Percentiles rank a stretch among this genome's conserved stretches.
phyloP scores from a whole-genome alignment of 495 filamentous ascomycete genomes.

The Rostrohypoxylon terebratum region DNA sequence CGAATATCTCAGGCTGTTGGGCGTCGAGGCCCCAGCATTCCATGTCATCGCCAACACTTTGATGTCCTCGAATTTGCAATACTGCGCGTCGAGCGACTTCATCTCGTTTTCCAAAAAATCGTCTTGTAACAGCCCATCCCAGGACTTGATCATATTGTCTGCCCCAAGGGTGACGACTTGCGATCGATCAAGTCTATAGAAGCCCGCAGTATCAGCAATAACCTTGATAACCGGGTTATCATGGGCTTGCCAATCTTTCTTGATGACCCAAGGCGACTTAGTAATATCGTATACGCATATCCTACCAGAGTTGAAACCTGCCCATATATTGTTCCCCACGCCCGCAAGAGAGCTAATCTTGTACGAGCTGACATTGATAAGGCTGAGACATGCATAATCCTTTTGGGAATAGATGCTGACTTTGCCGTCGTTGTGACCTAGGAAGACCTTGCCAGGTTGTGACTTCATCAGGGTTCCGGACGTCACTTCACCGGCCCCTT shows the following conservation, averaged over 20 bases:
- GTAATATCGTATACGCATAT: slow-evolving; percentile 90
- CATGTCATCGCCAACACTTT: slow-evolving; percentile 85
- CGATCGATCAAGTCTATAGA: slow-evolving; percentile 85
- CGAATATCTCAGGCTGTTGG: slow-evolving; percentile 77
- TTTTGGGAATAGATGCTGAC: slow-evolving; percentile 86
- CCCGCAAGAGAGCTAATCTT: slow-evolving; percentile 92
- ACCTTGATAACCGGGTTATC: slow-evolving; percentile 82
- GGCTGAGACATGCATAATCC: slow-evolving; percentile 77
- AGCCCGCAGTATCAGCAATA: slow-evolving; percentile 80
- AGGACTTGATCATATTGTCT: slow-evolving; percentile 85
- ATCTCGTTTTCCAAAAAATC: slow-evolving; percentile 94
- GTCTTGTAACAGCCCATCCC: slow-evolving; percentile 93
- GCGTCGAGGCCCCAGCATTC: slow-evolving; percentile 95
- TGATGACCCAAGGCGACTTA: slow-evolving; percentile 84
- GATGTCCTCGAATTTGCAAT: slow-evolving; percentile 85
- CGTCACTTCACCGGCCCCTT: slow-evolving; percentile 83
- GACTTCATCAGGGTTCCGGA: slow-evolving; percentile 79
- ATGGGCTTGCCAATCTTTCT: slow-evolving; percentile 95
- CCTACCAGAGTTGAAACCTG: slow-evolving; percentile 95
- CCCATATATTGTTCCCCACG: slow-evolving; percentile 89
- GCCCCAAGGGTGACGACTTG: slow-evolving; percentile 91
- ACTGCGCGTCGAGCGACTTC: slow-evolving; percentile 82
- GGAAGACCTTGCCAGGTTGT: slow-evolving; percentile 83
- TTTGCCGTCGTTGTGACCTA: slow-evolving; percentile 94
- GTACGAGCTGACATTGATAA: slow-evolving; percentile 89